These are phyloP conservation scores for Glycine soja DNA, from an alignment of 306 rosid genomes.

Conservation along the genomic window DNA sequence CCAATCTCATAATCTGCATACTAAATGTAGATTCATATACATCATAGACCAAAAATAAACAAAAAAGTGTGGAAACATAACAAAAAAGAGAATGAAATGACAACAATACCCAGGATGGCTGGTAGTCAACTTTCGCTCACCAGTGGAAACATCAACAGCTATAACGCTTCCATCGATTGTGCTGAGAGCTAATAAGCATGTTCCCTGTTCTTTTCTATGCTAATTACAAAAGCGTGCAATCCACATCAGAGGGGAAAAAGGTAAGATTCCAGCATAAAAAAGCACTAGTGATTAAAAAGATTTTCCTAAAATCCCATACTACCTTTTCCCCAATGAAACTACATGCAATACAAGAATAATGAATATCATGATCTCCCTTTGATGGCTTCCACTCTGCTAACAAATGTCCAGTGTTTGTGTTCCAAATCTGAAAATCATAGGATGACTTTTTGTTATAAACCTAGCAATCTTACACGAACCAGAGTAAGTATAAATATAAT, in stretches of 20 bases:
- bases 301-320: conserved; percentile 26
- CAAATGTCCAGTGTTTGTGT: conserved; percentile 54
- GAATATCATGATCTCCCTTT: conserved; percentile 49
- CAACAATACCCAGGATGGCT: conserved; percentile 54
- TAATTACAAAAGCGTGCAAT: conserved; percentile 44
- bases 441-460: background rate
- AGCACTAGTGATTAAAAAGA: background rate
- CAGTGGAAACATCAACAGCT: conserved; percentile 54
- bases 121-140: conserved; percentile 57
- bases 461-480: background rate
- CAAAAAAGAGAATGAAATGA: conserved; percentile 26
- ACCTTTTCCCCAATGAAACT: conserved; percentile 60
- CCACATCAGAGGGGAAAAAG: conserved; percentile 30
- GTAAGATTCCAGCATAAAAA: conserved; percentile 33
- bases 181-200: conserved; percentile 59
- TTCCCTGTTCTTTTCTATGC: conserved; percentile 59
- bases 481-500: conserved; percentile 22
- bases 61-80: background rate
- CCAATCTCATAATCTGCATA: background rate
- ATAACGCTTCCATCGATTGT: conserved; percentile 50
- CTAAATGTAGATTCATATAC: conserved; percentile 7
- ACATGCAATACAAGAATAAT: conserved; percentile 61
- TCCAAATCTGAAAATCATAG: conserved; percentile 65
- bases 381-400: conserved; percentile 59
- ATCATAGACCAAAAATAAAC: conserved; percentile 21